phyloP scores from a whole-genome alignment of 768 basidiomycete genomes.

The Leccinum barrowsii region DNA sequence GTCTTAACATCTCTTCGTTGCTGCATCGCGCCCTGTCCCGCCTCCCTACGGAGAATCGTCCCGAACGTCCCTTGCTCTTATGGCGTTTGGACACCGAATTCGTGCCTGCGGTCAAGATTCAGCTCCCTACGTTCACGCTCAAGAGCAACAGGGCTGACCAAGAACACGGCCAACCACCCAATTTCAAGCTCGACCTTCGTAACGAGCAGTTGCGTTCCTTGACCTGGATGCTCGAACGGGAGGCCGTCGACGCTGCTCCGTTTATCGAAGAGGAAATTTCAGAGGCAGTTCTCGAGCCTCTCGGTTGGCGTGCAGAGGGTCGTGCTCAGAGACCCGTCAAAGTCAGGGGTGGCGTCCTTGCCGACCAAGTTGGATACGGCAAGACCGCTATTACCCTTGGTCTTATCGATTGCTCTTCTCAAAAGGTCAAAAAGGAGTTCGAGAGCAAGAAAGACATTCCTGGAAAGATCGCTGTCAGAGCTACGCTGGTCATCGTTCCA shows the following conservation, averaged over 20 bases:
- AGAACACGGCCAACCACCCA: conserved; percentile 71
- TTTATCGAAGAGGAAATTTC: conserved; percentile 95
- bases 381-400: conserved; percentile 95
- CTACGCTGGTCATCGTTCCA: conserved; percentile 81
- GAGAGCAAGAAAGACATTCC: conserved; percentile 39
- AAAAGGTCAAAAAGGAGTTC: conserved; percentile 57
- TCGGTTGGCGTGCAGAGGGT: conserved; percentile 95
- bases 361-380: conserved; percentile 95
- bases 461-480: conserved; percentile 77
- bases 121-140: conserved; percentile 64
- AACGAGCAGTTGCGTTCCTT: conserved; percentile 87
- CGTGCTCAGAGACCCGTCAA: conserved; percentile 73
- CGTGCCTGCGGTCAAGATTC: conserved; percentile 55
- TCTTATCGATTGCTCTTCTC: conserved; percentile 70
- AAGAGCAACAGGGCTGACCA: conserved; percentile 72
- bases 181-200: conserved; percentile 69
- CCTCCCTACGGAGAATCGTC: conserved; percentile 56
- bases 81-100: conserved; percentile 86
- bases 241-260: conserved; percentile 56
- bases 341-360: conserved; percentile 86
- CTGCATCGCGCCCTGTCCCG: conserved; percentile 83
- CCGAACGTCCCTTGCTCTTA: conserved; percentile 48
- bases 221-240: conserved; percentile 88
- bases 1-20: conserved; percentile 83
- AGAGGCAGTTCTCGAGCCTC: conserved; percentile 78